Percentiles rank a stretch among this genome's conserved stretches.
These are phyloP conservation scores for Trypethelium eluteriae DNA, from an alignment of 495 filamentous ascomycete species.

Conservation along the genomic window DNA sequence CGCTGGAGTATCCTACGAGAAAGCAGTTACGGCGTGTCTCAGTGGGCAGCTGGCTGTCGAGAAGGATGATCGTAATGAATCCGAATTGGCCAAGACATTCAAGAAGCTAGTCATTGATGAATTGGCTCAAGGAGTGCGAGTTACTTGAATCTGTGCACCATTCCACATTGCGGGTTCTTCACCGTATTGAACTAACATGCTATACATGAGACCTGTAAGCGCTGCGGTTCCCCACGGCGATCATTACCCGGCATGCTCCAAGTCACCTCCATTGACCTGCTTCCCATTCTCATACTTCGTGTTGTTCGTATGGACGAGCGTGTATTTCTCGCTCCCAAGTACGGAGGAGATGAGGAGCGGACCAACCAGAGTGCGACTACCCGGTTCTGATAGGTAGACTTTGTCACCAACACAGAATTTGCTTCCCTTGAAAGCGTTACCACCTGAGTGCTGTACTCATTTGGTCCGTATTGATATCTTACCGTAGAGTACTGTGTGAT, in stretches of 20 bases:
- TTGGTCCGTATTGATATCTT: not conserved
- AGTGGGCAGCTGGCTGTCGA: not conserved
- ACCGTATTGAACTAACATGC: not conserved
- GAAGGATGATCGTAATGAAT: not conserved
- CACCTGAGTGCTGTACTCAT: not conserved
- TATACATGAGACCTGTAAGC: not conserved
- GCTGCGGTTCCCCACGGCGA: not conserved
- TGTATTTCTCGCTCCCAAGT: not conserved
- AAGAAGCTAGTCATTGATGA: not conserved
- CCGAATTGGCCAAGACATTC: not conserved
- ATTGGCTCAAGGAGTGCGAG: not conserved
- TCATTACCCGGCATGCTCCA: not conserved
- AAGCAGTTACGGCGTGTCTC: constrained; percentile 2
- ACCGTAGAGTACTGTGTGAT: constrained; percentile 3
- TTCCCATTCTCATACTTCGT: not conserved
- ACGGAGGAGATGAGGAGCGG: not conserved
- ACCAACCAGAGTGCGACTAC: not conserved
- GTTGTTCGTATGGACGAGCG: not conserved
- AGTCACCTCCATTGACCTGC: not conserved
- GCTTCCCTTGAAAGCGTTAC: not conserved
- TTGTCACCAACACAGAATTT: not conserved
- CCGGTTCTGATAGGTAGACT: not conserved
- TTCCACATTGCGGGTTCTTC: not conserved
- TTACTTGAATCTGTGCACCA: not conserved
- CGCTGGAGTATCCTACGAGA: not conserved